Base-by-base conservation (phyloP, 2,329 filamentous ascomycete genomes). In the Sporothrix brasiliensis region DNA sequence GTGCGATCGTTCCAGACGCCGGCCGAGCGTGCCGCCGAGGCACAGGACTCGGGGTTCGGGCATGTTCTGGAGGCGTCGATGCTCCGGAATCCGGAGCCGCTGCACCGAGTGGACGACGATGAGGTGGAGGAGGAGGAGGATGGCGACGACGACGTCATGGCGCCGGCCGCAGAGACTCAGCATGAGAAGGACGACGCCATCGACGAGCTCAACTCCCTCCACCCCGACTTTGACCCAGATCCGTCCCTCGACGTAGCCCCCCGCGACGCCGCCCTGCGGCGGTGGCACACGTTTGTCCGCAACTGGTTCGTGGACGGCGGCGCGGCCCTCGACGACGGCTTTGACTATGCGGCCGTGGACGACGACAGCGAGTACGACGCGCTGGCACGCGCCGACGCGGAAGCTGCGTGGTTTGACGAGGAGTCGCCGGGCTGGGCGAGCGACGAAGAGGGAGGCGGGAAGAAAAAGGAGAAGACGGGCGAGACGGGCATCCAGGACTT, bases 401-500 rank as follows among this genome's bases (percentile, higher is more conserved):
- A 94, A 78, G 92, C 97, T 50, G 85, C 84, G 24, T 97, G 92
- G 82, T 94, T 96, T 77, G 92, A 93, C 27, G 88, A 89, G 6
- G 91, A 97, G 81, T 89, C 92, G 75, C 90, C 91, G 0, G 84
- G 84, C 63, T 92, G 90, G 86, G 82, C 86, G 41, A 81, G 82
- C 52, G 84, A 83, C 2, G 79, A 78, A 14, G 78, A 77, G 7
- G 76, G 68, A 27, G 76, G 76, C 3, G 70, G 75, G 65, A 19
- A 9, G 50, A 14, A 24, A 3, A 19, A 34, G 69, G 89, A 19
- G 65, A 74, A 81, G 56, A 72, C 76, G 50, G 89, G 90, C 2
- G 88, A 92, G 79, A 92, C 90, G 24, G 91, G 91, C 0, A 79
- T 92, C 27, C 90, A 92, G 75, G 91, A 92, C 77, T 92, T 88